Conservation (phyloP, 225 moss, liverwort and hornwort species). For the Marchantia paleacea region DNA sequence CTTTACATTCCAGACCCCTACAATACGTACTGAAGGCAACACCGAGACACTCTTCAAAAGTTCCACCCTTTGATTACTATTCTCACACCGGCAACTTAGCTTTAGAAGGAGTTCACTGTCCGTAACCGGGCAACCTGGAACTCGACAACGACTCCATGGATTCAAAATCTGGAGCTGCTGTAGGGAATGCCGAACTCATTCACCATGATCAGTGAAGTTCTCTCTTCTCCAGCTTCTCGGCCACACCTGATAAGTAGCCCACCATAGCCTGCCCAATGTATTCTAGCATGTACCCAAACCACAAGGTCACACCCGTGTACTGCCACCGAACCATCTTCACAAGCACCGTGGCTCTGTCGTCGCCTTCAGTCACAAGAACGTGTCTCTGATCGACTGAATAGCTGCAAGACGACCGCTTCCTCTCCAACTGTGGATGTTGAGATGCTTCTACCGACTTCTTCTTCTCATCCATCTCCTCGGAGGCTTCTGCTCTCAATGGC, state of each 20-base stretch:
- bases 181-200: too few species aligned
- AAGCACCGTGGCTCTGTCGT: not conserved
- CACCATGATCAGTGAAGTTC: not conserved
- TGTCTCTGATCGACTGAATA: not conserved
- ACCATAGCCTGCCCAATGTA: not conserved
- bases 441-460: not conserved
- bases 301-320: not conserved
- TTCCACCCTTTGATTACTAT: not conserved
- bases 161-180: not conserved
- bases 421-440: not conserved
- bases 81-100: not conserved
- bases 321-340: constrained; percentile 10
- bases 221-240: not conserved
- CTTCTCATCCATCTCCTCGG: not conserved
- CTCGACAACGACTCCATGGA: not conserved
- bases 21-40: not conserved
- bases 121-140: not conserved
- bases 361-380: not conserved
- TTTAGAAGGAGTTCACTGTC: too few species aligned
- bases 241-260: not conserved
- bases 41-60: not conserved
- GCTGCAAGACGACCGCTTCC: not conserved
- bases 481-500: not conserved
- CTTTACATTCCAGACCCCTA: not conserved
- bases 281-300: constrained; percentile 5